Evolutionary conservation across 441 rosid species (phyloP).

Genomic region (Pelargonium australe): DNA sequence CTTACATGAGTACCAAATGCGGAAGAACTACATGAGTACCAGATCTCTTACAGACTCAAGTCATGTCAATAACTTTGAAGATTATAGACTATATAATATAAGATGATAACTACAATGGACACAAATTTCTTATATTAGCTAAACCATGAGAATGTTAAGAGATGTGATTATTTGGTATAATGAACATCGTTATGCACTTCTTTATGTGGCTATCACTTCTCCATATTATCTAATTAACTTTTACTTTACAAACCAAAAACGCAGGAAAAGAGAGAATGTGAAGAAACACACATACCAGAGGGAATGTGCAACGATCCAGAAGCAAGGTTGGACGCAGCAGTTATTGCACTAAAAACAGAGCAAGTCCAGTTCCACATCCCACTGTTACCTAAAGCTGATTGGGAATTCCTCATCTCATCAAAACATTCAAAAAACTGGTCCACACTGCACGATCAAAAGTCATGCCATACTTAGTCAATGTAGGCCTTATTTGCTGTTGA

Average conservation of each 20-base stretch:
- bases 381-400: conserved; percentile 80
- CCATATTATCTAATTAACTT: neutral
- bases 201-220: neutral
- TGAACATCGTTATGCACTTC: neutral
- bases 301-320: conserved; percentile 87
- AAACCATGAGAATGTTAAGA: no score
- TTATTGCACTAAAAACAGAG: conserved; percentile 93
- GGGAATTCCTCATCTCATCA: conserved; percentile 87
- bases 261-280: conserved; percentile 1
- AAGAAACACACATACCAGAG: conserved; percentile 47
- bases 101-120: no score
- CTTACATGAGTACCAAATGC: neutral
- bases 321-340: conserved; percentile 99
- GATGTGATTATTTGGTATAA: no score
- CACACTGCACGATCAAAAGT: conserved; percentile 50
- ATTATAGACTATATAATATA: neutral
- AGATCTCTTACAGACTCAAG: neutral
- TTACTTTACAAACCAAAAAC: no score
- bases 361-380: conserved; percentile 98
- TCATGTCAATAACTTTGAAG: neutral
- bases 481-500: conserved; percentile 6
- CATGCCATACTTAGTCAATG: conserved; percentile 17
- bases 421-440: conserved; percentile 97
- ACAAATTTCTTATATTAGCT: no score
- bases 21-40: neutral